Conservation (phyloP, 495 filamentous ascomycete species). For the Penicillium ochrochloron region DNA sequence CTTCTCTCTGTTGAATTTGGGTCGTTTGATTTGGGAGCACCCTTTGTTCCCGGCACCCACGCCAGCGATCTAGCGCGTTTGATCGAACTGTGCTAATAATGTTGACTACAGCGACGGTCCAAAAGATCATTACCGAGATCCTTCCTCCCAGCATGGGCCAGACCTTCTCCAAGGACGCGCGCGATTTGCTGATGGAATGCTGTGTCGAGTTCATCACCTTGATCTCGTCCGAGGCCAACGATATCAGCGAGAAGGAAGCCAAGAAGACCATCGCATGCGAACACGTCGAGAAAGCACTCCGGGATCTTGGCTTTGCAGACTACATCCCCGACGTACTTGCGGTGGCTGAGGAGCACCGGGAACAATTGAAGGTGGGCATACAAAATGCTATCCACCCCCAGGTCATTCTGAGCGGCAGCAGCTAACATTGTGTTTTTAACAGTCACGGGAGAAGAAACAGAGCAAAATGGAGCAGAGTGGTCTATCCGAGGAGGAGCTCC, state of each 20-base stretch:
- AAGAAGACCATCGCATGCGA: slow-evolving; percentile 99
- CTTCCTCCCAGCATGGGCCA: slow-evolving; percentile 70
- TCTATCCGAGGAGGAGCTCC: slow-evolving; percentile 83
- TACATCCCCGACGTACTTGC: slow-evolving; percentile 86
- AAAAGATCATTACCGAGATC: slow-evolving; percentile 97
- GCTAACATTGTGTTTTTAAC: slow-evolving; percentile 8
- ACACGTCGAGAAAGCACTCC: slow-evolving; percentile 90
- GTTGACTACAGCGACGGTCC: slow-evolving; percentile 76
- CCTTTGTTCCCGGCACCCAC: background rate
- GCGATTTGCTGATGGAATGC: slow-evolving; percentile 95
- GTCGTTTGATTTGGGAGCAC: background rate
- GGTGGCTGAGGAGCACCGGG: slow-evolving; percentile 89
- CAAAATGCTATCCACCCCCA: background rate
- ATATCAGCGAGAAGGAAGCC: slow-evolving; percentile 95
- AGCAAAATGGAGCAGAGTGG: slow-evolving; percentile 96
- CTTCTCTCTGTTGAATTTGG: background rate
- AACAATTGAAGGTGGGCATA: slow-evolving; percentile 78
- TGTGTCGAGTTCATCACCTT: slow-evolving; percentile 99
- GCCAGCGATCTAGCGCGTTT: slow-evolving; percentile 13
- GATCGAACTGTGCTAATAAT: slow-evolving; percentile 21
- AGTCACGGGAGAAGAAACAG: slow-evolving; percentile 95
- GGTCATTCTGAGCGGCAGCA: background rate
- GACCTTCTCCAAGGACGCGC: slow-evolving; percentile 88
- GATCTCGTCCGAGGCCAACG: slow-evolving; percentile 95
- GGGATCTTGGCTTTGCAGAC: slow-evolving; percentile 86